Base-by-base conservation (phyloP, 805 yeast genomes). In the Brettanomyces bruxellensis region DNA sequence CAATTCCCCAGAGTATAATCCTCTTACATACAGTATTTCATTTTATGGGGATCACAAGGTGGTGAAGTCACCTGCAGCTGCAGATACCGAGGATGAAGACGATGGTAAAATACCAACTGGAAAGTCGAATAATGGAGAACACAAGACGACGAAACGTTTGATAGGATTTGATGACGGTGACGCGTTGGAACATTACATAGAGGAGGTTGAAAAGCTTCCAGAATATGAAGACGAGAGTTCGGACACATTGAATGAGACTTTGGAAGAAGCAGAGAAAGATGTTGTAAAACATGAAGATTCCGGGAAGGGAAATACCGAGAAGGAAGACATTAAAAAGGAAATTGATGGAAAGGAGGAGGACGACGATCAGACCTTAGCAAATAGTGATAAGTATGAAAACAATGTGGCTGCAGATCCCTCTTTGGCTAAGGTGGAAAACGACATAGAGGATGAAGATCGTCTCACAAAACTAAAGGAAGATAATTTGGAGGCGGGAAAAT, bases 91-190 rank as follows among this genome's bases (percentile, higher is more conserved):
- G 11, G 40, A 36, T 12, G 25, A 23, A 9, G 25, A 30, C 9
- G 13, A 5, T 25, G 11, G 24, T 25, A 7, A 14, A 11, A 14
- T 11, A 3, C n/a, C 28, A 7, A 38, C 22, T 14, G 18, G 6
- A 13, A 37, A 28, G 13, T 14, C 36, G n/a, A 18, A 38, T 11
- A 37, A 37, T 22, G 23, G 14, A 35, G 13, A 35, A 35, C 14
- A 18, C 14, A 22, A 22, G 34, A 35, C 5, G 6, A 41, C 25
- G 44, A 40, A 41, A 4, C 43, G 37, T 9, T 36, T 56, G n/a
- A 30, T 47, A 8, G 60, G 59, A 3, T 55, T 55, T 37, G 51
- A 55, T 25, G 52, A 53, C 45, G 61, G 55, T 25, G 40, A 38
- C 1, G 52, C 47, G 30, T 53, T 56, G 39, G 54, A 54, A 8